Base-by-base conservation (phyloP, 2,329 filamentous ascomycete species). In the Xylaria polymorpha region DNA sequence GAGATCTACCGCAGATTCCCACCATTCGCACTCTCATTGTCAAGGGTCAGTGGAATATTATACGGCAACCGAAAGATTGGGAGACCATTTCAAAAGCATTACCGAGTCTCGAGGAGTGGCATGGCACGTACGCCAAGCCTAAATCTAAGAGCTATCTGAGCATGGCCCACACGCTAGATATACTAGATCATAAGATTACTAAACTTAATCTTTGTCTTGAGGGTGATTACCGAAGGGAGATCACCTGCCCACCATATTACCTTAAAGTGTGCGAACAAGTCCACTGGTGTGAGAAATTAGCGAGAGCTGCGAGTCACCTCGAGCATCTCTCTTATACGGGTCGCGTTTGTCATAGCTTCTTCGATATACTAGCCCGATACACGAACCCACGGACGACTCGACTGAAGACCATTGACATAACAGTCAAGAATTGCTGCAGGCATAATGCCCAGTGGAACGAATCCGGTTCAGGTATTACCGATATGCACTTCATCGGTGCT, bases 31-130 rank as follows among this genome's bases (percentile, higher is more conserved):
- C 90, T 0, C 84, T 94, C 22, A 87, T 93, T 51, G 91, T 91
- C 79, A 90, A 91, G 74, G 91, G 91, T 7, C 90, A 93, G 73
- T 94, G 91, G 91, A 94, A 94, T 75, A 84, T 94, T 35, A 91
- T 93, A 78, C 85, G 91, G 56, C 83, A 85, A 18, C 81, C 87
- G 51, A 81, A 83, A 20, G 90, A 94, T 77, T 93, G 92, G 79
- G 80, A 84, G 65, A 84, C 83, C 61, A 85, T 94, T 59, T 83
- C 88, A 22, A 79, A 81, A 14, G 90, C 91, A 5, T 78, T 94
- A 51, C 92, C 92, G 1, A 89, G 87, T 69, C 80, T 94, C n/a
- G 80, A 81, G 60, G 86, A 88, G 73, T 89, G 87, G 87, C 86
- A 88, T 68, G 86, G 84, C n/a, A 87, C 85, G 6, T 90, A 89